Evolutionary conservation across 139 green algal species (phyloP), one percentile per base, ranked within the genome.

Genomic region (Pleodorina starrii): DNA sequence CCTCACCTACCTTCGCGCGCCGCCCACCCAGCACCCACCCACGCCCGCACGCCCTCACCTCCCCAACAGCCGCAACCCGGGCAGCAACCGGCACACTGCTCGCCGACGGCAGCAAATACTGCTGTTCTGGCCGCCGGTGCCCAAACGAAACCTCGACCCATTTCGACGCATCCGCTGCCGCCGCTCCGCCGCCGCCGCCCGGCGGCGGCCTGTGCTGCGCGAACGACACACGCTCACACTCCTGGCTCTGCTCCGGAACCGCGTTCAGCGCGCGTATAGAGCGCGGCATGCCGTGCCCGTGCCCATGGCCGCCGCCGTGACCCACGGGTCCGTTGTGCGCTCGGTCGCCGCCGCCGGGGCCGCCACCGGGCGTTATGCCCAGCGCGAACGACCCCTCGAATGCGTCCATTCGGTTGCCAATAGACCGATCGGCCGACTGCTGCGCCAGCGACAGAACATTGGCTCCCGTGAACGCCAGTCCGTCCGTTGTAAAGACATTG

Each of bases 191-290:
- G n/a, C n/a, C n/a, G n/a, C n/a, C n/a, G n/a, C n/a, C n/a, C n/a
- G n/a, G n/a, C 72, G 21, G n/a, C 63, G 2, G 63, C 32, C 63
- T 40, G 2, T 73, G 63, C 63, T 73, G 63, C 32, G 63, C 63
- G 68, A 76, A 63, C 3, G 76, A 84, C 23, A 73, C 36, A 5
- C 59, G 79, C 25, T 86, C 57, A 0, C 38, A 17, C 79, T 86
- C 79, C 32, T 69, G 57, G 40, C 57, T 59, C 59, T 76, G 79
- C 79, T 86, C 79, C 3, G 79, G 79, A 35, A 86, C 79, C 57
- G 40, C 79, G 9, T 66, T 54, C 17, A 80, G 72, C 38, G 68
- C 68, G 40, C 29, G 68, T 16, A 44, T 38, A 16, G n/a, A 75
- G 5, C n/a, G n/a, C 19, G 68, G 68, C n/a, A 74, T 38, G n/a